Evolutionary conservation across 176 grass and related monocot species (phyloP).

Genomic region (Metroxylon sagu): DNA sequence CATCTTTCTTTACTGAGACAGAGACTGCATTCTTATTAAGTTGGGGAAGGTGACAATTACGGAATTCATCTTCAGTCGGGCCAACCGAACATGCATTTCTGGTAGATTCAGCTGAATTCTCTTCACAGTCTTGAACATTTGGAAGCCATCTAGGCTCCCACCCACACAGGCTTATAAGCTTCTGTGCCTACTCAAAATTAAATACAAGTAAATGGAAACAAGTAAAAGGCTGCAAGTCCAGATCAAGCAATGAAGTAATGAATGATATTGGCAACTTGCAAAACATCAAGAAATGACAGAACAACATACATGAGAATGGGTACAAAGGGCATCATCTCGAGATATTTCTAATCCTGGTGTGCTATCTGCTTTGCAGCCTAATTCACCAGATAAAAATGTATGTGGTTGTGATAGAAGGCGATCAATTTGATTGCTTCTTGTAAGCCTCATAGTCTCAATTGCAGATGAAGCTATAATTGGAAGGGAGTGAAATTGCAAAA

Average conservation of each 20-base stretch:
- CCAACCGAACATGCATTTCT: slow-evolving; percentile 49
- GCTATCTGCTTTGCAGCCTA: slow-evolving; percentile 60
- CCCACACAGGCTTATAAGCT: slow-evolving; percentile 95
- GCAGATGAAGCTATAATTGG: slow-evolving; percentile 76
- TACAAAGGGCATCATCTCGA: slow-evolving; percentile 45
- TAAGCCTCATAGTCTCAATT: slow-evolving; percentile 70
- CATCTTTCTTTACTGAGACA: slow-evolving; percentile 62
- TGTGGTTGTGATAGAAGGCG: slow-evolving; percentile 58
- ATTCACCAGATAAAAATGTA: slow-evolving; percentile 57
- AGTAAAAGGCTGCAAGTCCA: neutral
- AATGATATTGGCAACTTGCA: neutral
- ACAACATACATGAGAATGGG: slow-evolving; percentile 56
- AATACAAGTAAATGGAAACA: slow-evolving; percentile 22
- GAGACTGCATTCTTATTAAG: slow-evolving; percentile 44
- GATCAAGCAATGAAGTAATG: slow-evolving; percentile 8
- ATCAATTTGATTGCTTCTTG: slow-evolving; percentile 57
- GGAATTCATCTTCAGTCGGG: slow-evolving; percentile 25
- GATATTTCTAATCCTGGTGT: slow-evolving; percentile 40
- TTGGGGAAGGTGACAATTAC: slow-evolving; percentile 32
- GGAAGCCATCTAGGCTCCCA: slow-evolving; percentile 99
- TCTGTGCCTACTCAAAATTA: slow-evolving; percentile 59
- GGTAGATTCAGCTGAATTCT: slow-evolving; percentile 80
- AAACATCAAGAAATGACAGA: slow-evolving; percentile 8
- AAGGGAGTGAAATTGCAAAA: slow-evolving; percentile 75
- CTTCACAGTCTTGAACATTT: slow-evolving; percentile 96